Evolutionary conservation across 768 basidiomycete species (phyloP).

Genomic region (Asterophora lycoperdoides): DNA sequence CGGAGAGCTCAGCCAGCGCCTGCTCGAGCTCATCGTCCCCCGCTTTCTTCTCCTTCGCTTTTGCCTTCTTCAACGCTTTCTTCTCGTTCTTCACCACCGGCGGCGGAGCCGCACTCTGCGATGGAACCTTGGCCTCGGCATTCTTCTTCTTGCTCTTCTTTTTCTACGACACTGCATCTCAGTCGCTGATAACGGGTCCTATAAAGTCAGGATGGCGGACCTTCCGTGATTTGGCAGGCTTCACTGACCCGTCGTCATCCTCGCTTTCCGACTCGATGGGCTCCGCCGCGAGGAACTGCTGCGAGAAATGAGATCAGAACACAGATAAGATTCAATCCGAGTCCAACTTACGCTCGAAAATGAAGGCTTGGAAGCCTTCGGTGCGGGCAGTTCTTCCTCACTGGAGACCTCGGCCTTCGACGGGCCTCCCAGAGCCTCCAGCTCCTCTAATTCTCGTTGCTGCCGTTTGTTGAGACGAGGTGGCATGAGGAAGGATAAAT

Average conservation of each 20-base stretch:
- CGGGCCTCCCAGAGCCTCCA: conserved; percentile 48
- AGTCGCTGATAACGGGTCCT: not conserved
- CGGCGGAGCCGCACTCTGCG: conserved; percentile 16
- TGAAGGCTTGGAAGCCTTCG: conserved; percentile 21
- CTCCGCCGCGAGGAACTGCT: conserved; percentile 40
- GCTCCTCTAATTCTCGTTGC: conserved; percentile 80
- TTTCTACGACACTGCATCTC: conserved; percentile 15
- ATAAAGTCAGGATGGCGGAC: conserved; percentile 19
- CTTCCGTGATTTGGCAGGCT: conserved; percentile 34
- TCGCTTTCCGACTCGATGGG: conserved; percentile 22
- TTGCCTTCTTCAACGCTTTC: conserved; percentile 60
- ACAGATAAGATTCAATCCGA: conserved; percentile 5
- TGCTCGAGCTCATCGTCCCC: conserved; percentile 78
- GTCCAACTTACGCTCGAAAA: conserved; percentile 47
- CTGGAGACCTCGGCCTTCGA: conserved; percentile 27
- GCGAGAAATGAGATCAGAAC: not conserved
- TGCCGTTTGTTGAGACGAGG: conserved; percentile 80
- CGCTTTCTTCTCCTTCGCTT: conserved; percentile 61
- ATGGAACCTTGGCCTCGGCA: conserved; percentile 2
- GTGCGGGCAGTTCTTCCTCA: conserved; percentile 34
- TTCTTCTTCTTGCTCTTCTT: conserved; percentile 43
- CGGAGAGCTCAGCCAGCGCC: conserved; percentile 78
- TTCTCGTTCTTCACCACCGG: conserved; percentile 38
- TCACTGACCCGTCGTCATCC: conserved; percentile 29
- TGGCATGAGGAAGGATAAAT: conserved; percentile 41